Conservation (phyloP, 805 yeast species). For the Kodamaea kaohsiungensis region DNA sequence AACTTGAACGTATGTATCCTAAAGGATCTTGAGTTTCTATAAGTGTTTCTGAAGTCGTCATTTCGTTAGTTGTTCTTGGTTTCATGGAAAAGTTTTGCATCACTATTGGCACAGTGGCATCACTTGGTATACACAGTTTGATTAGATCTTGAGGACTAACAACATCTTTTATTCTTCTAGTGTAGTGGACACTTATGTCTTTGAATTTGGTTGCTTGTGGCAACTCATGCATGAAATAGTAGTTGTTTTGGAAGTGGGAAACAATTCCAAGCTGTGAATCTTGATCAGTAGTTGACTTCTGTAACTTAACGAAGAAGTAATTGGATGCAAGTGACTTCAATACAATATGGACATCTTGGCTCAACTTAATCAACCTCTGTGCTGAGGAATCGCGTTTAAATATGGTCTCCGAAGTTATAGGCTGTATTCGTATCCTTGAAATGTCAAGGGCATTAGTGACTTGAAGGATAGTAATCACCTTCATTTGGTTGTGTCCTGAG, state of each 20-base stretch:
- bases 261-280: constrained; percentile 15
- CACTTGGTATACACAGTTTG: background rate
- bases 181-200: constrained; percentile 5
- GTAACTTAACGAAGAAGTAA: constrained; percentile 17
- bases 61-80: constrained; percentile 12
- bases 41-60: background rate
- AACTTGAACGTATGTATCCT: constrained; percentile 33
- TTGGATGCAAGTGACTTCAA: constrained; percentile 10
- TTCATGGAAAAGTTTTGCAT: constrained; percentile 18
- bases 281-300: constrained; percentile 14
- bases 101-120: background rate
- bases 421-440: background rate
- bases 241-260: constrained; percentile 12
- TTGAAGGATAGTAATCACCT: constrained; percentile 17
- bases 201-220: constrained; percentile 9
- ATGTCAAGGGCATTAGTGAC: constrained; percentile 8
- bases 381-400: background rate
- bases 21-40: constrained; percentile 23
- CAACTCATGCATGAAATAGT: constrained; percentile 15
- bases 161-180: background rate
- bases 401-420: background rate
- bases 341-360: constrained; percentile 8
- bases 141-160: constrained; percentile 3
- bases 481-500: constrained; percentile 9
- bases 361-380: constrained; percentile 5